phyloP scores from a whole-genome alignment of 2,329 filamentous ascomycete species.

The Raffaelea deltoideospora region DNA sequence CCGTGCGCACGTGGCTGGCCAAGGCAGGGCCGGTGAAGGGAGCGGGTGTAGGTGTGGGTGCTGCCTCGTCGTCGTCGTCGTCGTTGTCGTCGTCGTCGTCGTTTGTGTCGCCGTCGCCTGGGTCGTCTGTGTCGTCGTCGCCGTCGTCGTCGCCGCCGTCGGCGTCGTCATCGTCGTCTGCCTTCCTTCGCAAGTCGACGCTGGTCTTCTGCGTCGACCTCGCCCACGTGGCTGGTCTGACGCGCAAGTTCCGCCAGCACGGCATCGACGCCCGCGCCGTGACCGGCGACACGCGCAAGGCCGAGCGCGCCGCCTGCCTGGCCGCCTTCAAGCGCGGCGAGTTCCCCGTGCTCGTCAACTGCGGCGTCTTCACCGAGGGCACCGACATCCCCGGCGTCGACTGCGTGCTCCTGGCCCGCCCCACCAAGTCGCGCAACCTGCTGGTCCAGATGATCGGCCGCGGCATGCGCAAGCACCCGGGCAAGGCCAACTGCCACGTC shows the following conservation, averaged over 20 bases:
- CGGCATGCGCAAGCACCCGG: slow-evolving; percentile 69
- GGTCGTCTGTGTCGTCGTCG: too few species aligned
- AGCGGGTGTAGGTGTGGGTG: too few species aligned
- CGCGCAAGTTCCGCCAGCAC: slow-evolving; percentile 56
- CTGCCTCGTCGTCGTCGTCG: too few species aligned
- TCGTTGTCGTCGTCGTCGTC: too few species aligned
- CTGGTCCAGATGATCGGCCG: slow-evolving; percentile 96
- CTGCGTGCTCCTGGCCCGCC: slow-evolving; percentile 74
- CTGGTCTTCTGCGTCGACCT: slow-evolving; percentile 91
- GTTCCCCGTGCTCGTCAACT: slow-evolving; percentile 84
- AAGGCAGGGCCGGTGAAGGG: too few species aligned
- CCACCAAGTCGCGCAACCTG: slow-evolving; percentile 83
- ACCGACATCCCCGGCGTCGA: slow-evolving; percentile 97
- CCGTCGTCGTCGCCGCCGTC: too few species aligned
- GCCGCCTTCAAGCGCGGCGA: slow-evolving; percentile 61
- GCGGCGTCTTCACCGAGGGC: slow-evolving; percentile 91
- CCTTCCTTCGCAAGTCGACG: slow-evolving; percentile 50
- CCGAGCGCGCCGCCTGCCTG: slow-evolving; percentile 54
- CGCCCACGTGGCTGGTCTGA: slow-evolving; percentile 62
- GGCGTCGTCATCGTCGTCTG: too few species aligned
- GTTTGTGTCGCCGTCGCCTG: too few species aligned
- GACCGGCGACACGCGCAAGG: slow-evolving; percentile 62
- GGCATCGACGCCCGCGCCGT: slow-evolving; percentile 74
- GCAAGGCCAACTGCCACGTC: slow-evolving; percentile 79
- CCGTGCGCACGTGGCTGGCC: slow-evolving; percentile 71